phyloP scores from a whole-genome alignment of 352 stramenopile species.

The Peronosclerospora sorghi region DNA sequence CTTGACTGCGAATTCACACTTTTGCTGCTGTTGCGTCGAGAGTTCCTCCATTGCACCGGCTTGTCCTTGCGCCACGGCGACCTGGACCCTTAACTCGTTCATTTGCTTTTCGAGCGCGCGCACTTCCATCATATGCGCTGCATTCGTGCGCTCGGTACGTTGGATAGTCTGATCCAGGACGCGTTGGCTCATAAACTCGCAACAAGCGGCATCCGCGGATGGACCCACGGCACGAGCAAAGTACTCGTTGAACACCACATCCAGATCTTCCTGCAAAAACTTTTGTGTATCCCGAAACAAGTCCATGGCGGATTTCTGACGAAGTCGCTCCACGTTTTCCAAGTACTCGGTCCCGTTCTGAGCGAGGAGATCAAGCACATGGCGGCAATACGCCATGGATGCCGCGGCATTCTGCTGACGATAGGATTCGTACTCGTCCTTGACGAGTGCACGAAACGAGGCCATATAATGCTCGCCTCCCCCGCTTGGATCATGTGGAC shows the following conservation, averaged over 20 bases:
- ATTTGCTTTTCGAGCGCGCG: slow-evolving; percentile 67
- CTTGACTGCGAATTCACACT: slow-evolving; percentile 61
- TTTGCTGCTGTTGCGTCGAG: slow-evolving; percentile 62
- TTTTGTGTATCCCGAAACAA: slow-evolving; percentile 57
- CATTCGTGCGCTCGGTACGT: slow-evolving; percentile 61
- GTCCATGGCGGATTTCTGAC: slow-evolving; percentile 62
- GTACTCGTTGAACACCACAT: slow-evolving; percentile 45
- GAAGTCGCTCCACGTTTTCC: slow-evolving; percentile 13
- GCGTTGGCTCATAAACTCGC: slow-evolving; percentile 69
- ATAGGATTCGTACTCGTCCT: slow-evolving; percentile 36
- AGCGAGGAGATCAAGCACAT: slow-evolving; percentile 43
- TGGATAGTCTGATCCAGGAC: slow-evolving; percentile 67
- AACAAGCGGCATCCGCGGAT: slow-evolving; percentile 74
- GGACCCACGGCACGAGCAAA: slow-evolving; percentile 49
- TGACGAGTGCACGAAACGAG: slow-evolving; percentile 42
- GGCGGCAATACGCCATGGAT: slow-evolving; percentile 75
- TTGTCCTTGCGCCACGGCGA: slow-evolving; percentile 70
- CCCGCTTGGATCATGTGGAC: slow-evolving; percentile 31
- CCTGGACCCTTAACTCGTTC: slow-evolving; percentile 74
- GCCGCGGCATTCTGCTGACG: slow-evolving; percentile 68
- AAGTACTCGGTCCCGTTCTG: slow-evolving; percentile 30
- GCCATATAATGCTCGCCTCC: slow-evolving; percentile 47
- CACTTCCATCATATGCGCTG: slow-evolving; percentile 65
- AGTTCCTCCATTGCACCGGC: slow-evolving; percentile 76
- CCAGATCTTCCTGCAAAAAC: slow-evolving; percentile 46